Evolutionary conservation across 2,329 filamentous ascomycete genomes (phyloP).

Genomic region (Aspergillus luchuensis): DNA sequence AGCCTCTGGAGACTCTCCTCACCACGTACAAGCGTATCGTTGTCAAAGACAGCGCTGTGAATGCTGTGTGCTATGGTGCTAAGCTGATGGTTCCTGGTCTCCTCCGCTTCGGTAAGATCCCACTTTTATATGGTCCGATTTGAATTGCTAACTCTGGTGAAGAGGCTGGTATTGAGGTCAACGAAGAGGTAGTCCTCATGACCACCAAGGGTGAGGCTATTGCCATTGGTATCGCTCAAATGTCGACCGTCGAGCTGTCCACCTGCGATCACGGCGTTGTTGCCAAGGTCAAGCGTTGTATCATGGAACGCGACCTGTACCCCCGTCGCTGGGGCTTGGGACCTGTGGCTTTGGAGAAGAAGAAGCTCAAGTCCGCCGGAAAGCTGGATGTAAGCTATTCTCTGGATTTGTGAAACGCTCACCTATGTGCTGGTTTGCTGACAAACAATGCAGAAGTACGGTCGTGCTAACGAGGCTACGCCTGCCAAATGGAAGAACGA

Average conservation of each 20-base stretch:
- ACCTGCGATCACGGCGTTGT: conserved; percentile 97
- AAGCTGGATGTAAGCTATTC: conserved; percentile 74
- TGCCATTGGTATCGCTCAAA: conserved; percentile 91
- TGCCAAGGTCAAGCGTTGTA: conserved; percentile 98
- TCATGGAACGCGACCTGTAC: conserved; percentile 99
- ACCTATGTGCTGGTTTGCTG: conserved; percentile 28
- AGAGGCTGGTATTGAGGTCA: conserved; percentile 88
- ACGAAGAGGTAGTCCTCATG: conserved; percentile 97
- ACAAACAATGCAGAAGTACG: conserved; percentile 69
- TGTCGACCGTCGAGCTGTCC: conserved; percentile 96
- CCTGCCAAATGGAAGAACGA: conserved; percentile 89
- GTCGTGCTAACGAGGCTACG: conserved; percentile 86
- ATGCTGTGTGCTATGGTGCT: conserved; percentile 96
- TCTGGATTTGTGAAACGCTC: background rate
- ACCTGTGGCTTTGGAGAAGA: conserved; percentile 92
- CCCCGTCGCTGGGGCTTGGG: conserved; percentile 95
- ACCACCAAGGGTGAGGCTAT: conserved; percentile 99
- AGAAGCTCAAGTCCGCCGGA: conserved; percentile 98
- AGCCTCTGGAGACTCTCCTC: conserved; percentile 88
- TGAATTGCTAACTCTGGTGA: conserved; percentile 25
- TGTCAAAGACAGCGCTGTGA: conserved; percentile 95
- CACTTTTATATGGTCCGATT: background rate
- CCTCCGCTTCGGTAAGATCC: conserved; percentile 75
- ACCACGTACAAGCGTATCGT: conserved; percentile 95
- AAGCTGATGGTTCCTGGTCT: conserved; percentile 99